Percentiles rank a stretch among this genome's conserved stretches.
These are phyloP conservation scores for Globisporangium canariense DNA, from an alignment of 352 stramenopile species.

Conservation along the genomic window DNA sequence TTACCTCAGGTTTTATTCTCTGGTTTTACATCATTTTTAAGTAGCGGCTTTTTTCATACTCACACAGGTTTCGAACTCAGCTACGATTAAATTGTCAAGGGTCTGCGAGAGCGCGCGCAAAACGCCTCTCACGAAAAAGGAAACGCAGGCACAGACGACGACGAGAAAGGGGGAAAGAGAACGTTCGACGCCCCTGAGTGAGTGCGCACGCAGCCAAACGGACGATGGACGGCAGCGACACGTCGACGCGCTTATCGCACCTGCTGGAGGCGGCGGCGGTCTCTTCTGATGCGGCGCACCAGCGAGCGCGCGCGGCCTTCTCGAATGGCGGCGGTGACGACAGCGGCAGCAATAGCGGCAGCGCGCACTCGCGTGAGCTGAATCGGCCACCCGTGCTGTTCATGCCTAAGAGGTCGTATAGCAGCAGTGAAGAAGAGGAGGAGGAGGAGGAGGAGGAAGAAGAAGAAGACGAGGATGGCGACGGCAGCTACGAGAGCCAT, in stretches of 20 bases:
- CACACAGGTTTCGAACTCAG: no score
- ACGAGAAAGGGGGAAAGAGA: not conserved
- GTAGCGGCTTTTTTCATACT: no score
- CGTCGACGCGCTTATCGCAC: constrained; percentile 3
- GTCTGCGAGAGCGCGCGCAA: not conserved
- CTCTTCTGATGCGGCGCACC: not conserved
- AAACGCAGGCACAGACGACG: not conserved
- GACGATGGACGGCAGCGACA: constrained; percentile 8
- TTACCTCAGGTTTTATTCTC: no score
- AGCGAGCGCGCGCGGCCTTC: not conserved
- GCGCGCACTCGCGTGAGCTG: not conserved
- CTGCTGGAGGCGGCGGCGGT: not conserved
- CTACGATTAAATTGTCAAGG: no score
- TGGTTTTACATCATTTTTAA: no score
- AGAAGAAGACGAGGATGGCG: constrained; percentile 9
- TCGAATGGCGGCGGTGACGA: not conserved
- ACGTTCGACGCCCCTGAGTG: not conserved
- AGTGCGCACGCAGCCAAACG: constrained; percentile 1
- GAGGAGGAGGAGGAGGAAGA: constrained; percentile 9
- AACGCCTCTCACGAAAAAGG: constrained; percentile 1
- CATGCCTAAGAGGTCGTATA: constrained; percentile 26
- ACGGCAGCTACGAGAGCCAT: not conserved
- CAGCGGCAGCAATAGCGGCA: not conserved
- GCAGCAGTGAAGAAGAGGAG: constrained; percentile 18
- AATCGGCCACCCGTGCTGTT: constrained; percentile 16